Evolutionary conservation across 176 grass and related monocot species (phyloP).

Genomic region (Paspalum vaginatum): DNA sequence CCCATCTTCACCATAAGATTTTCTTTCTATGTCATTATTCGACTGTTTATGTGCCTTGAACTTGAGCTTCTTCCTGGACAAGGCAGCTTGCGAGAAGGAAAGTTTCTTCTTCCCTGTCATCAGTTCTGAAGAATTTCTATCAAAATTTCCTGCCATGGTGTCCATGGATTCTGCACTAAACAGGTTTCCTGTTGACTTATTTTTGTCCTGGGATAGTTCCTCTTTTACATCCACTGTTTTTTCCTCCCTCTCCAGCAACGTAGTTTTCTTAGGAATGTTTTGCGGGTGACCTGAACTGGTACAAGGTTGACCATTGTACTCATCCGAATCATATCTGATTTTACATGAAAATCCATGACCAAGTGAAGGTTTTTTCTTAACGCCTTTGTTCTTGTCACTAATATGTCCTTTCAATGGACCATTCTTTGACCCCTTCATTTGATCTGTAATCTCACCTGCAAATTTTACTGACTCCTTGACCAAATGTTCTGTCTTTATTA

Average conservation of each 20-base stretch:
- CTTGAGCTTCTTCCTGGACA: slow-evolving; percentile 57
- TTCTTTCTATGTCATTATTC: slow-evolving; percentile 27
- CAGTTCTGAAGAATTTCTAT: slow-evolving; percentile 37
- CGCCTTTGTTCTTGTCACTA: slow-evolving; percentile 23
- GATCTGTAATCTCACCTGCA: slow-evolving; percentile 20
- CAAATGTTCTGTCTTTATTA: slow-evolving; percentile 35
- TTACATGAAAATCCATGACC: slow-evolving; percentile 40
- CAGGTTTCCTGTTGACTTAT: slow-evolving; percentile 34
- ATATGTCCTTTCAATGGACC: slow-evolving; percentile 24
- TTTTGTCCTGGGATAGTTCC: slow-evolving; percentile 41
- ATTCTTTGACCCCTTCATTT: slow-evolving; percentile 46
- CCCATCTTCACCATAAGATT: slow-evolving; percentile 39
- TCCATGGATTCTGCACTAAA: slow-evolving; percentile 38
- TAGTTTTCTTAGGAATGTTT: slow-evolving; percentile 35
- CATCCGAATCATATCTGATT: slow-evolving; percentile 36
- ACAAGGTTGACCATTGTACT: slow-evolving; percentile 29
- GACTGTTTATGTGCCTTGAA: slow-evolving; percentile 51
- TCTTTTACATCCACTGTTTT: slow-evolving; percentile 38
- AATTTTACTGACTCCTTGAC: slow-evolving; percentile 25
- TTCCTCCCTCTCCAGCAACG: slow-evolving; percentile 39
- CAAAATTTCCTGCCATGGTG: slow-evolving; percentile 33
- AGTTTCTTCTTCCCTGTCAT: slow-evolving; percentile 50
- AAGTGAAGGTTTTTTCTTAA: slow-evolving; percentile 36
- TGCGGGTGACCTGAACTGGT: slow-evolving; percentile 39
- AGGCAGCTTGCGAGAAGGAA: slow-evolving; percentile 35